Percentiles rank a stretch among this genome's conserved stretches.
Conservation (phyloP, 345 rosid species). For the Mercurialis annua region DNA sequence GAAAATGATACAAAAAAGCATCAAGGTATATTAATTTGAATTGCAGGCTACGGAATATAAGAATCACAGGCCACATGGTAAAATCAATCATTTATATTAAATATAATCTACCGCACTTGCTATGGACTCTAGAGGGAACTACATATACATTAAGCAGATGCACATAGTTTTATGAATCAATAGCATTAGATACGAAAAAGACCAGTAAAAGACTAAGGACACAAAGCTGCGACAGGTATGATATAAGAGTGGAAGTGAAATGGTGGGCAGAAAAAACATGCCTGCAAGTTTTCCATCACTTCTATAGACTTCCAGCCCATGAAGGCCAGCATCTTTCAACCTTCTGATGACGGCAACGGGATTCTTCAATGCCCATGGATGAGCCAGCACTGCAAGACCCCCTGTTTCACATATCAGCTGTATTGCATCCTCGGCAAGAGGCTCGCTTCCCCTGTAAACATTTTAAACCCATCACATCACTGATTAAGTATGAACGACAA, state of each 20-base stretch:
- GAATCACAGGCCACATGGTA: background rate
- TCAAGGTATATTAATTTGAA: too few relatives aligned
- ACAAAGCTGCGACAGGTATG: background rate
- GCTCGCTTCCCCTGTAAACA: constrained; percentile 78
- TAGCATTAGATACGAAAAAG: background rate
- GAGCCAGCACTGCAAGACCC: constrained; percentile 94
- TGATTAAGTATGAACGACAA: constrained; percentile 5
- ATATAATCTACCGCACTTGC: background rate
- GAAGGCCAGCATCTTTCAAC: constrained; percentile 82
- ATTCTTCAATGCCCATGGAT: constrained; percentile 93
- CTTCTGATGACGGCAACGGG: constrained; percentile 55
- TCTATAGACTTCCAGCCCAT: constrained; percentile 86
- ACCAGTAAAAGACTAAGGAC: background rate
- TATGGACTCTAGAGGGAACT: background rate
- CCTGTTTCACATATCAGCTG: constrained; percentile 68
- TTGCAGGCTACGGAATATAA: background rate
- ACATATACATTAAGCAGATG: background rate
- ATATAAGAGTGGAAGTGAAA: background rate
- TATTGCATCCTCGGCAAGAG: constrained; percentile 74
- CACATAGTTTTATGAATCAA: background rate
- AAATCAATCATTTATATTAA: background rate
- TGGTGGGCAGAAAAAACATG: constrained; percentile 19
- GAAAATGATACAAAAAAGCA: background rate
- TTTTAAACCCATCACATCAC: background rate
- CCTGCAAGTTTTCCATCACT: constrained; percentile 81